phyloP scores from a whole-genome alignment of 164 flowering plant species.

The Magnolia sinica region DNA sequence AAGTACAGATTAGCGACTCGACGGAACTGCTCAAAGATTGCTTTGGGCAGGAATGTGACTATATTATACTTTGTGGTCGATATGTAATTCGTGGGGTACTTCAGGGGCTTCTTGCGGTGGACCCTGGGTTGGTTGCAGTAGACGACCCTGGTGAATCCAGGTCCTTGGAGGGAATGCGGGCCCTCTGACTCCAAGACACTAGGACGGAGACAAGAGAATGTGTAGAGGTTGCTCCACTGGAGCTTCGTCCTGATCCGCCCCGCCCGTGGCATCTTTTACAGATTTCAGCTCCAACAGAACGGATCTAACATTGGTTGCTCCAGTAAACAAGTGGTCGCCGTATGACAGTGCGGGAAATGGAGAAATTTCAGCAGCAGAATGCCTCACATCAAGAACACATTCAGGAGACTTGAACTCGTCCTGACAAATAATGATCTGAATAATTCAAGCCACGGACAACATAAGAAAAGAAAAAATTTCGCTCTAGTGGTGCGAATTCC shows the following conservation, averaged over 20 bases:
- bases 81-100: conserved; percentile 33
- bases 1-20: conserved; percentile 48
- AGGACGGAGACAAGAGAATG: conserved; percentile 41
- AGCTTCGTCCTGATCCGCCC: conserved; percentile 36
- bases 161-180: conserved; percentile 23
- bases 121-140: conserved; percentile 35
- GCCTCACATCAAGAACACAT: conserved; percentile 11
- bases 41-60: conserved; percentile 40
- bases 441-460: not conserved
- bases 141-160: conserved; percentile 38
- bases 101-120: conserved; percentile 35
- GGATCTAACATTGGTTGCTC: not conserved
- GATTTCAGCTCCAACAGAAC: conserved; percentile 9
- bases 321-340: not conserved
- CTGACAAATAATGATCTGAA: conserved; percentile 2
- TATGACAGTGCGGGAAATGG: not conserved
- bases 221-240: conserved; percentile 43
- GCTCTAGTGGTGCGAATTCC: not conserved
- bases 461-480: not conserved
- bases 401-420: not conserved
- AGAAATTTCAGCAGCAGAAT: not conserved
- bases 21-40: conserved; percentile 46
- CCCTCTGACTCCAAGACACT: conserved; percentile 24
- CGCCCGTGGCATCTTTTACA: conserved; percentile 20
- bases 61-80: conserved; percentile 43